Base-by-base conservation (phyloP, 257 asterid species). In the Anisodus tanguticus region DNA sequence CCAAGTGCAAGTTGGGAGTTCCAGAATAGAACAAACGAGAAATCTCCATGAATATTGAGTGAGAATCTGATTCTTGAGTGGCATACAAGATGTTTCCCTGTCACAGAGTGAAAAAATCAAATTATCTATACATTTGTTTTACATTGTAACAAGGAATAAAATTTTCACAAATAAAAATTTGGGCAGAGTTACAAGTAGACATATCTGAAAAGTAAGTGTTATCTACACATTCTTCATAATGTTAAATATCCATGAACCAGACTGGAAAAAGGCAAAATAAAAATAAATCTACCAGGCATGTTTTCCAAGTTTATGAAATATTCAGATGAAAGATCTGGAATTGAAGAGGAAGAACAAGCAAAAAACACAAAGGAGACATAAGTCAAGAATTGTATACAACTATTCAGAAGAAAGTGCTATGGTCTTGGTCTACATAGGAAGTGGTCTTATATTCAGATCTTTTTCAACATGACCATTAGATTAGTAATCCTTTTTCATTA, bases 11-110 rank as follows among this genome's bases (percentile, higher is more conserved):
- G 62, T 93, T 90, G 0, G 94, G 93, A 87, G 88, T 71, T 81
- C 92, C 97, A 58, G 85, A 83, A 55, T 85, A 88, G 26, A 97
- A 90, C 26, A 95, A 85, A 84, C 91, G 84, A 76, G 99, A 95
- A 55, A 97, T 83, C 90, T 97, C 98, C 87, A 93, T 72, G 84
- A 91, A 97, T 81, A 95, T 70, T 47, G 97, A 82, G 88, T 95
- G 98, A 37, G 93, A 83, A 88, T 93, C 95, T 31, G 95, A 88
- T 78, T 88, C 93, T 69, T 68, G 90, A 87, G 92, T 87, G 86
- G 93, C 91, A 88, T 91, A 95, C 82, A 97, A 83, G 82, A 88
- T 87, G 86, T 87, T 88, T 19, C 87, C 99, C 99, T 96, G 95
- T 77, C 31, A 76, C 47, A 76, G 45, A 76, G 17, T 13, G 41